phyloP scores from a whole-genome alignment of 331 rosid genomes.

The Malus hybrid region DNA sequence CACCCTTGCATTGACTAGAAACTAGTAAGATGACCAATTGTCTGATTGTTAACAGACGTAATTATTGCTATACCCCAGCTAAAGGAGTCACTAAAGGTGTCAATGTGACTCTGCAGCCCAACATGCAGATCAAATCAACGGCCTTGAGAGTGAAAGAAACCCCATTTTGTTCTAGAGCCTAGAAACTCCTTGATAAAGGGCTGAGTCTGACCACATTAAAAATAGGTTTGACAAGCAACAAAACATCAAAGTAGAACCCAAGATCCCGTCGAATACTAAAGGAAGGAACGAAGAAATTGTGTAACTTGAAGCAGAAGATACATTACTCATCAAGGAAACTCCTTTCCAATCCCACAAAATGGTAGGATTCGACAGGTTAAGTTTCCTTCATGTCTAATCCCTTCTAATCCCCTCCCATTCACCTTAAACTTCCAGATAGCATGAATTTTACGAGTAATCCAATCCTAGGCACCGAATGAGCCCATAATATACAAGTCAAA shows the following conservation, averaged over 20 bases:
- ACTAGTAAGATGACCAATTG: neutral
- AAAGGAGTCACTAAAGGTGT: neutral
- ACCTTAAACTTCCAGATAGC: neutral
- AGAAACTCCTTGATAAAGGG: neutral
- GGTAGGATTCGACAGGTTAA: neutral
- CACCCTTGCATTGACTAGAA: neutral
- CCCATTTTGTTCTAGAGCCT: neutral
- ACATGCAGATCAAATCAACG: neutral
- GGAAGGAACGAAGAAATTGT: neutral
- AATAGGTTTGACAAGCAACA: neutral
- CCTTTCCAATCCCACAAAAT: neutral
- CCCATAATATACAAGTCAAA: neutral
- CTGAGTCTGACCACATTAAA: neutral
- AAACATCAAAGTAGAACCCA: neutral
- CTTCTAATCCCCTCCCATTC: neutral
- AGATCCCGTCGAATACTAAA: neutral
- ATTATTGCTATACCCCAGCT: neutral
- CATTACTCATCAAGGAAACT: neutral
- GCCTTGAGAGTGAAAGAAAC: neutral
- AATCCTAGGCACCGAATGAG: neutral
- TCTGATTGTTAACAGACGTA: neutral
- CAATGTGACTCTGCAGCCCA: neutral
- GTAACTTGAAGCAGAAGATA: neutral
- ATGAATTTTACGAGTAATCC: neutral
- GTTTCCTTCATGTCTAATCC: neutral